Base-by-base conservation (phyloP, 2,329 filamentous ascomycete species). In the Pseudocercospora crystallina region DNA sequence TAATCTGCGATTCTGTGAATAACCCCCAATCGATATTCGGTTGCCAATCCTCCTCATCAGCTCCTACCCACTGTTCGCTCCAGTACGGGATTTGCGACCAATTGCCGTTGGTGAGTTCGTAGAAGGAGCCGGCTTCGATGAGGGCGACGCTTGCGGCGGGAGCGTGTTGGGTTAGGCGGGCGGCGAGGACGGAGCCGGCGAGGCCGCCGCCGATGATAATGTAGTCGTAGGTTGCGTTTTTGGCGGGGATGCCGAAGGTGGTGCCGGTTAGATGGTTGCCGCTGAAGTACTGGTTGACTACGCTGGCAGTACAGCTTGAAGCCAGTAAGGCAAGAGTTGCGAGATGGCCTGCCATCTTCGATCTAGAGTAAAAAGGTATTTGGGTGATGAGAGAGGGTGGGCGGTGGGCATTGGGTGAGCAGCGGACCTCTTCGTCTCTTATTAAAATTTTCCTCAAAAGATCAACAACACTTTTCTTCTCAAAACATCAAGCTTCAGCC, bases 101-200 rank as follows among this genome's bases (percentile, higher is more conserved):
- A 38, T 67, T 69, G 3, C 63, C 60, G 38, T 65, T 66, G 43
- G 44, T 55, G 2, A 63, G 38, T 47, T 68, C 64, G 35, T 67
- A 66, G 53, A 66, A 67, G 10, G 47, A 50, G 5, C 66, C 66
- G 9, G 64, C 65, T 48, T 69, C 65, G 15, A 68, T 43, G 7
- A 68, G 51, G 0, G 63, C 65, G 5, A 68, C 61, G n/a, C n/a
- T n/a, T n/a, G 60, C 43, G 7, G 54, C 39, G 39, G 53, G 47
- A 1, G 35, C 42, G 29, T 65, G 44, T 26, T 65, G 56, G 12
- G 58, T 58, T 3, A 65, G 47, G 10, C 64, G 56, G 5, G 47
- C 43, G 9, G 64, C 62, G 5, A 66, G 44, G 1, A 60, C 60
- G 9, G 61, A 59, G 2, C 63, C 62, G 12, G 63, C 61, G 5